A percentile compares a stretch with the other conserved stretches of the same genome.
Conservation (phyloP, 2,329 filamentous ascomycete species). For the Phyllosticta citrichinensis region DNA sequence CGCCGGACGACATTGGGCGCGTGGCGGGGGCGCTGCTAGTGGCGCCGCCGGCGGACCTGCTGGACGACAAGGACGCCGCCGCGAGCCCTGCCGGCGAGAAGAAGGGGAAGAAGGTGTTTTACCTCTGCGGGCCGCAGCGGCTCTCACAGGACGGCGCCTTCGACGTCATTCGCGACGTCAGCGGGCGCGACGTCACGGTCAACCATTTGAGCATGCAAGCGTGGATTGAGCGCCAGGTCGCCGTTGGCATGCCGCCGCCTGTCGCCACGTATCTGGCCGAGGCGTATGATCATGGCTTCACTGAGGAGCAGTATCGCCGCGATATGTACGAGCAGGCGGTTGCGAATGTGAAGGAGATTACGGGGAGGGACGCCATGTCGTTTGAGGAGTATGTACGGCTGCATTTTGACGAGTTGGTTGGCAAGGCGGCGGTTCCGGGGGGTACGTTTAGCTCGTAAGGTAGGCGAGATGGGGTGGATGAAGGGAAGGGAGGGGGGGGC, state of each 20-base stretch:
- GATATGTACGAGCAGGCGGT: background rate
- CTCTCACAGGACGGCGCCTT: background rate
- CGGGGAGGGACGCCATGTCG: background rate
- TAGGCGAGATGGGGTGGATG: too few relatives aligned
- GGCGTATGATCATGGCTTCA: background rate
- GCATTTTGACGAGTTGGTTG: background rate
- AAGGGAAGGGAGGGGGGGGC: too few relatives aligned
- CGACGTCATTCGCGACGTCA: background rate
- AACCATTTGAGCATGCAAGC: background rate
- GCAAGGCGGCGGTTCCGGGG: background rate
- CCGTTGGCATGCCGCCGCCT: background rate
- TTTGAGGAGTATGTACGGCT: background rate
- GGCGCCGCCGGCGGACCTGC: conserved; percentile 17
- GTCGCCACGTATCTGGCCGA: background rate
- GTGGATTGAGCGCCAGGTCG: background rate
- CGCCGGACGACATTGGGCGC: conserved; percentile 36
- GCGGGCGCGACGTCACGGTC: background rate
- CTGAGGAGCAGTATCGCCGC: background rate
- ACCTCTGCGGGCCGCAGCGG: background rate
- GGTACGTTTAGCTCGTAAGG: too few relatives aligned
- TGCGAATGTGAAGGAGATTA: background rate
- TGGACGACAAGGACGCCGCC: background rate
- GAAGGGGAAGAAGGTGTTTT: conserved; percentile 6
- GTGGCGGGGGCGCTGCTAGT: conserved; percentile 33
- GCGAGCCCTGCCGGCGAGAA: conserved; percentile 15